phyloP scores from a whole-genome alignment of 371 early-diverging fungal species.

The Batrachochytrium dendrobatidis region DNA sequence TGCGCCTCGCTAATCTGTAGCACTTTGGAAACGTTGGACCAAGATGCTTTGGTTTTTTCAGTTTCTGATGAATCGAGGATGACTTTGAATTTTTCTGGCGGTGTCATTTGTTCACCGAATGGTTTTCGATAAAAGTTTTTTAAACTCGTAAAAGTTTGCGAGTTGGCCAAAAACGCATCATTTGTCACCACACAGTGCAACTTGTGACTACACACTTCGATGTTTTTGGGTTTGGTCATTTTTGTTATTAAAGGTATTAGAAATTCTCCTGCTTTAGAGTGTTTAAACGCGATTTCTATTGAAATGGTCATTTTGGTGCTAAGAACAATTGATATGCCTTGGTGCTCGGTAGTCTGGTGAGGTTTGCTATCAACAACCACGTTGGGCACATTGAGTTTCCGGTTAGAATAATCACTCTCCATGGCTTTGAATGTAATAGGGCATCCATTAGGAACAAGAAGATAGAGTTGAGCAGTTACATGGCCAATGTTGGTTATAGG shows the following conservation, averaged over 20 bases:
- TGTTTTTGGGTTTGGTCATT: conserved; percentile 31
- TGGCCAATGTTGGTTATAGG: conserved; percentile 33
- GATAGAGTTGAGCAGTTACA: conserved; percentile 12
- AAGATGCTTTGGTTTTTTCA: neutral
- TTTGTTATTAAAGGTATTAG: conserved; percentile 18
- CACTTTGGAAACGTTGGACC: conserved; percentile 25
- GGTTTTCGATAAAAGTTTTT: conserved; percentile 15
- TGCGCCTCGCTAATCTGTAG: conserved; percentile 34
- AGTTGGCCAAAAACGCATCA: conserved; percentile 19
- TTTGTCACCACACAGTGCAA: conserved; percentile 26
- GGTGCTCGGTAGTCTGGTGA: conserved; percentile 23
- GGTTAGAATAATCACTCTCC: conserved; percentile 22
- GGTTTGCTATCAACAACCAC: conserved; percentile 15
- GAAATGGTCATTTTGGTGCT: conserved; percentile 25
- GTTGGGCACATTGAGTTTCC: conserved; percentile 10
- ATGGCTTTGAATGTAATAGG: conserved; percentile 27
- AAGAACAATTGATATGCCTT: conserved; percentile 25
- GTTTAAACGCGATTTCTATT: conserved; percentile 23
- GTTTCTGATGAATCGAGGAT: conserved; percentile 19
- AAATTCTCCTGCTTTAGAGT: conserved; percentile 30
- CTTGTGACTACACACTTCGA: conserved; percentile 16
- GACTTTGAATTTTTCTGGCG: conserved; percentile 11
- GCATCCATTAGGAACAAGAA: conserved; percentile 20
- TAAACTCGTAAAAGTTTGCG: conserved; percentile 18
- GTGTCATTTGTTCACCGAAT: neutral